Conservation (phyloP, 345 rosid genomes). For the Brassica cretica region DNA sequence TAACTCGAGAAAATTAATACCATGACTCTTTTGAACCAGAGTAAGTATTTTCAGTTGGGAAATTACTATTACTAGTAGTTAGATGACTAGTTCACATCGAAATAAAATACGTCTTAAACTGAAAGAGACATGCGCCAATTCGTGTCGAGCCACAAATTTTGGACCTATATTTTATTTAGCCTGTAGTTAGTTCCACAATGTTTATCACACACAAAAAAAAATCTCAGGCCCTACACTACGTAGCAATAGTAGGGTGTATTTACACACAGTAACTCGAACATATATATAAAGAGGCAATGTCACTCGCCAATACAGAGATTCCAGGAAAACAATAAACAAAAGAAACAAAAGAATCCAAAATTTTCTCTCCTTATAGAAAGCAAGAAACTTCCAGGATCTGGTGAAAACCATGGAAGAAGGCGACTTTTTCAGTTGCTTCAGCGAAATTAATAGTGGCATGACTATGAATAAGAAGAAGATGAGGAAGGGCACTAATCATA, state of each 20-base stretch:
- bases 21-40: too few species aligned
- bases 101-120: conserved; percentile 24
- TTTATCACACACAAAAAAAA: not conserved
- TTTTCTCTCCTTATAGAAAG: conserved; percentile 9
- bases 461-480: conserved; percentile 45
- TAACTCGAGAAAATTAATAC: too few species aligned
- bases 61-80: conserved; percentile 19
- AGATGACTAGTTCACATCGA: conserved; percentile 37
- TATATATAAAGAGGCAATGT: conserved; percentile 31
- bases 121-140: conserved; percentile 32
- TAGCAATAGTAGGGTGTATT: not conserved
- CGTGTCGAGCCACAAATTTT: conserved; percentile 37
- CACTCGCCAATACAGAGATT: conserved; percentile 18
- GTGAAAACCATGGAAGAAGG: conserved; percentile 27
- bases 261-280: conserved; percentile 17
- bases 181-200: conserved; percentile 9
- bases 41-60: not conserved
- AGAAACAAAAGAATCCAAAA: not conserved
- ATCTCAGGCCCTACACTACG: conserved; percentile 19
- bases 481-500: conserved; percentile 44
- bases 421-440: conserved; percentile 11
- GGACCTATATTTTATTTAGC: conserved; percentile 10
- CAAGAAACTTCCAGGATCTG: conserved; percentile 29
- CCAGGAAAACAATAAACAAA: not conserved
- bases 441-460: conserved; percentile 21